Evolutionary conservation across 1,139 yeast genomes (phyloP).

Genomic region (Yamadazyma triangularis): DNA sequence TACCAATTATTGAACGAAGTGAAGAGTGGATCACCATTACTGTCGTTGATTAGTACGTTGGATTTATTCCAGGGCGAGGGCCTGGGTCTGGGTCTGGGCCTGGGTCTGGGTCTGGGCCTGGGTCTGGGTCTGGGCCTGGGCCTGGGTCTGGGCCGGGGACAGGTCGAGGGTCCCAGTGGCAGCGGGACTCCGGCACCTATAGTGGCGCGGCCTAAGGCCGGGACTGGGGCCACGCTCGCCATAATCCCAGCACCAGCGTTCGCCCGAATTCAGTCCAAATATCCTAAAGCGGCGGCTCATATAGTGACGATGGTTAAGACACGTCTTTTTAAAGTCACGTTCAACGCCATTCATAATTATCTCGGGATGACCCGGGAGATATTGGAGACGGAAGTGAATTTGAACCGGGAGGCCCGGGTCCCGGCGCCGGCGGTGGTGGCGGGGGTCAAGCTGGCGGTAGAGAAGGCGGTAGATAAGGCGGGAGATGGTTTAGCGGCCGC

Average conservation of each 20-base stretch:
- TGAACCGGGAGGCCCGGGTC: no score
- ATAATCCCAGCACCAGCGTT: constrained; percentile 87
- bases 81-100: background rate
- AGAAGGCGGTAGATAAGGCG: no score
- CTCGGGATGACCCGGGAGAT: constrained; percentile 82
- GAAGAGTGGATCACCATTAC: constrained; percentile 79
- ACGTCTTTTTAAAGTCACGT: constrained; percentile 82
- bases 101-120: no score
- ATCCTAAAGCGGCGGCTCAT: constrained; percentile 89
- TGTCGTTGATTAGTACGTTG: constrained; percentile 76
- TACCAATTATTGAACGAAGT: constrained; percentile 82
- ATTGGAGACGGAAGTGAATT: constrained; percentile 64
- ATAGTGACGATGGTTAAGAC: constrained; percentile 90
- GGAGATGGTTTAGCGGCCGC: no score
- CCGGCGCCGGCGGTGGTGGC: no score
- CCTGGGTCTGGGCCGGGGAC: no score
- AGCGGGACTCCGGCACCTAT: no score
- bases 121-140: no score
- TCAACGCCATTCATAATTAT: constrained; percentile 84
- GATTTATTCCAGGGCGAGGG: no score
- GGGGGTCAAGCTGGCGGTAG: no score
- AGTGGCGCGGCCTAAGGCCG: constrained; percentile 54
- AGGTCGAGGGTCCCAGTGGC: no score
- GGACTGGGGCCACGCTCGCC: constrained; percentile 71
- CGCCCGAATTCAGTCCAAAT: constrained; percentile 62